Conservation (phyloP, 441 rosid genomes). For the Eruca vesicaria region DNA sequence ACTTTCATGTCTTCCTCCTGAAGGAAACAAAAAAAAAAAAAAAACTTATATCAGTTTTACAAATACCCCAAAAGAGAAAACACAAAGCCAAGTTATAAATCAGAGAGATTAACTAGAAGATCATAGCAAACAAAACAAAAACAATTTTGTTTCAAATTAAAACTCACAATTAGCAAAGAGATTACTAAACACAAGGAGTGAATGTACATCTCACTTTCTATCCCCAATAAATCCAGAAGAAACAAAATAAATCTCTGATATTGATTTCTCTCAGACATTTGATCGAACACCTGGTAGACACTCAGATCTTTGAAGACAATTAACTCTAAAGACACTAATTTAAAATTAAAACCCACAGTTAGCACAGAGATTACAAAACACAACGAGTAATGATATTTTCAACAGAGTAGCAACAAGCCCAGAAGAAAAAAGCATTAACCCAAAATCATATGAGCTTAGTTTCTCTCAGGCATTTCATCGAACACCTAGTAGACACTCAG, state of each 20-base stretch:
- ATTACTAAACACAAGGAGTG: background rate
- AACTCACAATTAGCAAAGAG: background rate
- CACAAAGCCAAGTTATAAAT: background rate
- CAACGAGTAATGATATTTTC: too few relatives aligned
- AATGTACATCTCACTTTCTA: too few relatives aligned
- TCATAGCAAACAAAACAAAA: background rate
- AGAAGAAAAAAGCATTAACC: too few relatives aligned
- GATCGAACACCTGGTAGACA: background rate
- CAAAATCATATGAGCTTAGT: too few relatives aligned
- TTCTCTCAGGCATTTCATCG: background rate
- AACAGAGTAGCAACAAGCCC: too few relatives aligned
- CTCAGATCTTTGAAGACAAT: background rate
- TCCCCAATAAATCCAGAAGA: too few relatives aligned
- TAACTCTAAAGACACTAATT: background rate
- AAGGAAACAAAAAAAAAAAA: conserved; percentile 4
- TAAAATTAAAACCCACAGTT: background rate
- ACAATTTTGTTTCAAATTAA: background rate
- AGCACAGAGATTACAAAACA: too few relatives aligned
- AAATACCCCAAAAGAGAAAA: background rate
- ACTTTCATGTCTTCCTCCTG: conserved; percentile 64
- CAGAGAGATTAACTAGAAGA: background rate
- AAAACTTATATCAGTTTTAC: background rate
- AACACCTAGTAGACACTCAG: background rate
- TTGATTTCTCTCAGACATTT: conserved; percentile 1
- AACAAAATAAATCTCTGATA: background rate